Conservation (phyloP, 805 yeast genomes). For the Candida awuae region DNA sequence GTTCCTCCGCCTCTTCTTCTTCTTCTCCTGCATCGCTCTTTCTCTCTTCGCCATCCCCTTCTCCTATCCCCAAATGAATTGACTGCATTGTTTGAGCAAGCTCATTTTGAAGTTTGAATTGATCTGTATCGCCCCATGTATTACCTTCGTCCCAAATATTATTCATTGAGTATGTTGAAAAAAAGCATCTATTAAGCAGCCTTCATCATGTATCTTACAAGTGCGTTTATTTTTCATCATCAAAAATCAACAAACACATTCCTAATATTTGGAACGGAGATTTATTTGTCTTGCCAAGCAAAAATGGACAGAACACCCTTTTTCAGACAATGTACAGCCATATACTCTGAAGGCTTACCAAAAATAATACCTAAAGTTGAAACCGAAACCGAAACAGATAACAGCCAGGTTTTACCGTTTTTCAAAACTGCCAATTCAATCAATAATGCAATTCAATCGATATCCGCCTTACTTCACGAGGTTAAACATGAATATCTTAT, state of each 20-base stretch:
- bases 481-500: neutral
- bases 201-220: too few relatives aligned
- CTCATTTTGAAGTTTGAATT: conserved; percentile 17
- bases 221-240: too few relatives aligned
- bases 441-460: neutral
- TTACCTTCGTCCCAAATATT: neutral
- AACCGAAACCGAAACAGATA: too few relatives aligned
- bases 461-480: conserved; percentile 2
- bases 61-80: conserved; percentile 5
- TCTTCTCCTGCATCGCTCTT: conserved; percentile 7
- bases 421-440: neutral
- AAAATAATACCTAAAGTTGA: too few relatives aligned
- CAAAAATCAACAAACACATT: neutral
- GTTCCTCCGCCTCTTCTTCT: conserved; percentile 15
- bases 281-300: too few relatives aligned
- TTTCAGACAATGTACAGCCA: neutral
- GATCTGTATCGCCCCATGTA: conserved; percentile 8
- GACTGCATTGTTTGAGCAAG: conserved; percentile 18
- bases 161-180: too few relatives aligned
- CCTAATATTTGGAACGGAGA: too few relatives aligned
- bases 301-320: neutral
- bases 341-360: neutral
- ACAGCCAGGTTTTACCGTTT: neutral
- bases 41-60: conserved; percentile 2
- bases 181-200: too few relatives aligned